A percentile compares a stretch with the other conserved stretches of the same genome.
Conservation (phyloP, 169 alveolate species). For the Cryptosporidium sp. region DNA sequence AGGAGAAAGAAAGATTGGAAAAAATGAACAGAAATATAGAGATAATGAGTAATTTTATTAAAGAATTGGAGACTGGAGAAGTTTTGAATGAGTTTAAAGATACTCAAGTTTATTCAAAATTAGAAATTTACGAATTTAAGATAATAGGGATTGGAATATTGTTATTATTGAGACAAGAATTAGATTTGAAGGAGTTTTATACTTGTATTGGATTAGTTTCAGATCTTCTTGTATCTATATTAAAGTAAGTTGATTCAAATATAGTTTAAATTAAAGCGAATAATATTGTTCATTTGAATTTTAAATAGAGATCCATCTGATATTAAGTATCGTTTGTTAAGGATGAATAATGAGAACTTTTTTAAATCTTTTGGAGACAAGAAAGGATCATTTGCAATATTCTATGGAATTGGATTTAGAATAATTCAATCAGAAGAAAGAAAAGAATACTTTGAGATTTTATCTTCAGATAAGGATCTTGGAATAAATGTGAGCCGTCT, state of each 20-base stretch:
- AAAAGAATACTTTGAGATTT: slow-evolving; percentile 35
- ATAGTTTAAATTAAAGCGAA: neutral
- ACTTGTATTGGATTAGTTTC: slow-evolving; percentile 2
- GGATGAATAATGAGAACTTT: slow-evolving; percentile 47
- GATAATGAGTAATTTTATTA: neutral
- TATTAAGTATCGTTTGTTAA: slow-evolving; percentile 59
- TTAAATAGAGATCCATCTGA: slow-evolving; percentile 64
- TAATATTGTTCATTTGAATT: neutral
- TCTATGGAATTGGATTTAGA: slow-evolving; percentile 63
- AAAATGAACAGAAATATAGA: neutral
- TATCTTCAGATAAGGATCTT: slow-evolving; percentile 36
- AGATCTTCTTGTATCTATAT: slow-evolving; percentile 16
- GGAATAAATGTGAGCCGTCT: slow-evolving; percentile 1
- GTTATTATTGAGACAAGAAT: neutral
- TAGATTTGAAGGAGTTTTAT: slow-evolving; percentile 14
- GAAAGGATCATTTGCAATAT: slow-evolving; percentile 32
- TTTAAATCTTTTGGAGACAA: slow-evolving; percentile 56
- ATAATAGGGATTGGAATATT: slow-evolving; percentile 13
- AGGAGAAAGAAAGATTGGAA: slow-evolving; percentile 7
- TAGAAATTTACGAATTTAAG: neutral
- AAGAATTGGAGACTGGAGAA: neutral
- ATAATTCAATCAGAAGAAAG: slow-evolving; percentile 5
- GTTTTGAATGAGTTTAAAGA: neutral
- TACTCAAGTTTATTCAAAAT: slow-evolving; percentile 1
- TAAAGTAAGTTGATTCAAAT: slow-evolving; percentile 35